Base-by-base conservation (phyloP, 2,329 filamentous ascomycete genomes). In the Sphaerulina vaccinii region DNA sequence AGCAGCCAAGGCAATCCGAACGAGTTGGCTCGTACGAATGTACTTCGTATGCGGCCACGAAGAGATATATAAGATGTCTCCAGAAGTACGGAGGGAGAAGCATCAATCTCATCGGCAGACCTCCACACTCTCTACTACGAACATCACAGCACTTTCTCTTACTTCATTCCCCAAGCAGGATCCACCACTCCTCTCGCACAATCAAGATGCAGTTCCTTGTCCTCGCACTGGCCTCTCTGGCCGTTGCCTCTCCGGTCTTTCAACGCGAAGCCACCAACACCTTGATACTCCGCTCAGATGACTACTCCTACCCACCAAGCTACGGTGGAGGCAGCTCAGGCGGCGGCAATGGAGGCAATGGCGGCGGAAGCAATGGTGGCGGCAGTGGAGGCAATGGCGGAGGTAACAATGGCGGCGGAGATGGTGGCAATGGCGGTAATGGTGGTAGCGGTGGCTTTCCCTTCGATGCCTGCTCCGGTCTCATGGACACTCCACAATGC, bases 151-250 rank as follows among this genome's bases (percentile, higher is more conserved):
- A 35, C 11, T 15, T 35, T 35, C 5, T n/a, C 32, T 35, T n/a
- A 7, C 5, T 15, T n/a, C 32, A 35, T 15, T 35, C 32, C 32
- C 32, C 16, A 36, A 18, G 11, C 42, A n/a, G 21, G 2, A 10
- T 21, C 42, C 3, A 45, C 42, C 11, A 27, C 24, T 21, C 8
- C 33, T 16, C 16, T 18, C n/a, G 15, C 38, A 39, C 41, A 22
- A 46, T 16, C 49, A 52, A 52, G 1, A 52, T 52, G 49, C 49
- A 52, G 49, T 52, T 52, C 49, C n/a, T 47, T 42, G 13, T 46
- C 35, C 41, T 52, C 36, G 49, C 49, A 16, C 16, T 52, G 7
- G 49, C 49, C 33, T 37, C 49, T 23, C 16, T 46, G 43, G 43
- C 43, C 27, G 37, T 46, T n/a, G 43, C 43, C 11, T 22, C 43